Evolutionary conservation across 495 filamentous ascomycete genomes (phyloP), one percentile per base, ranked within the genome.

Genomic region (Evernia prunastri): DNA sequence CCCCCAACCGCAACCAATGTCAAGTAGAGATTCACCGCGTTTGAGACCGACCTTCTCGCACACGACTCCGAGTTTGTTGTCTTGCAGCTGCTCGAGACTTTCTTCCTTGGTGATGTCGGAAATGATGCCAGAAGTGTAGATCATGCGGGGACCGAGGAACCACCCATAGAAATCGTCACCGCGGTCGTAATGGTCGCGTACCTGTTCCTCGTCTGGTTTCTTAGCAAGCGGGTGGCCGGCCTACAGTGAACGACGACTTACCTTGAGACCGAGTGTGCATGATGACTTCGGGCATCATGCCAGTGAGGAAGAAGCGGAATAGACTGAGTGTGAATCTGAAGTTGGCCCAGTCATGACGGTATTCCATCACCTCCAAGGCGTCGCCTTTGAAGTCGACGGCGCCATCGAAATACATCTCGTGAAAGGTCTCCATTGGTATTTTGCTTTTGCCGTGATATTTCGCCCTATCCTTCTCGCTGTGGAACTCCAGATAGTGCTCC

Each of bases 131-230:
- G 86, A 87, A 9, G 86, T 89, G 72, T 89, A 89, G 72, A 89
- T 84, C 86, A 89, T 89, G 65, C 86, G 85, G 25, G 85, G 86
- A 45, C 86, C 86, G 25, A 89, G 76, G 75, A 89, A 89, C 85
- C 86, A 89, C 73, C 82, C 83, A 73, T 89, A 89, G 77, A 89
- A 89, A 73, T 89, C 86, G 69, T 89, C 86, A 69, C 86, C 86
- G 54, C 86, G 84, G 77, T 89, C 86, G 69, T 89, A 89, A 77
- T 89, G 86, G 72, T 88, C 86, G 70, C 86, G 86, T 53, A 89
- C 86, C 77, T 89, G 86, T 74, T 89, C 86, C 75, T 89, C 86
- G 64, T 89, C 86, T 87, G 64, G n/a, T n/a, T 39, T 59, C 23
- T 71, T 37, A 69, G 60, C 23, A 35, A 37, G 20, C 17, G 15